A percentile compares a stretch with the other conserved stretches of the same genome.
phyloP scores from a whole-genome alignment of 805 yeast species.

The Metschnikowia aberdeeniae region DNA sequence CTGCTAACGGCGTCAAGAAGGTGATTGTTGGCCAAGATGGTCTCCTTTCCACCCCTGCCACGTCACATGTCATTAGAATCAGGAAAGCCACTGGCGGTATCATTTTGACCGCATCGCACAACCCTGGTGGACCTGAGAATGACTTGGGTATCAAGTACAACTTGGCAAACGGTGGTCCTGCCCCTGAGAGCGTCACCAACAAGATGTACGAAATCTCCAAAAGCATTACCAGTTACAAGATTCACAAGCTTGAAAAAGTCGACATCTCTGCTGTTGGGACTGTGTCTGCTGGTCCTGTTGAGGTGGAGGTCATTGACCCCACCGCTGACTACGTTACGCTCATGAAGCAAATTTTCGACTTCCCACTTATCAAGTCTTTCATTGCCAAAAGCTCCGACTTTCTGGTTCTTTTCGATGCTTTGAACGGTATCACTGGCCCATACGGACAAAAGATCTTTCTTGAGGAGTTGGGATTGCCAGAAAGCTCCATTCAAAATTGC shows the following conservation, averaged over 20 bases:
- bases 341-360: conserved; percentile 84
- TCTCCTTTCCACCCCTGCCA: conserved; percentile 91
- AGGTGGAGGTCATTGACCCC: conserved; percentile 79
- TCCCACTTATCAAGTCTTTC: conserved; percentile 71
- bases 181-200: conserved; percentile 92
- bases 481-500: conserved; percentile 69
- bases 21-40: conserved; percentile 87
- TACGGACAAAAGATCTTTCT: conserved; percentile 83
- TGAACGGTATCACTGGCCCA: conserved; percentile 97
- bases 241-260: conserved; percentile 57
- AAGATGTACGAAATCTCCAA: conserved; percentile 72
- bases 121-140: conserved; percentile 92
- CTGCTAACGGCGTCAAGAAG: conserved; percentile 87
- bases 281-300: conserved; percentile 50
- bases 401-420: conserved; percentile 78
- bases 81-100: conserved; percentile 84
- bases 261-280: conserved; percentile 60
- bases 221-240: conserved; percentile 56
- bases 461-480: conserved; percentile 77
- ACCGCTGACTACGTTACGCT: conserved; percentile 72
- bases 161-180: conserved; percentile 95
- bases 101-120: conserved; percentile 92
- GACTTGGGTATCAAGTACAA: conserved; percentile 96
- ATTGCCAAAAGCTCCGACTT: conserved; percentile 53
- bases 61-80: conserved; percentile 86